Percentiles rank a stretch among this genome's conserved stretches.
These are phyloP conservation scores for Myxozyma kluyveri DNA, from an alignment of 805 yeast species.

Conservation along the genomic window DNA sequence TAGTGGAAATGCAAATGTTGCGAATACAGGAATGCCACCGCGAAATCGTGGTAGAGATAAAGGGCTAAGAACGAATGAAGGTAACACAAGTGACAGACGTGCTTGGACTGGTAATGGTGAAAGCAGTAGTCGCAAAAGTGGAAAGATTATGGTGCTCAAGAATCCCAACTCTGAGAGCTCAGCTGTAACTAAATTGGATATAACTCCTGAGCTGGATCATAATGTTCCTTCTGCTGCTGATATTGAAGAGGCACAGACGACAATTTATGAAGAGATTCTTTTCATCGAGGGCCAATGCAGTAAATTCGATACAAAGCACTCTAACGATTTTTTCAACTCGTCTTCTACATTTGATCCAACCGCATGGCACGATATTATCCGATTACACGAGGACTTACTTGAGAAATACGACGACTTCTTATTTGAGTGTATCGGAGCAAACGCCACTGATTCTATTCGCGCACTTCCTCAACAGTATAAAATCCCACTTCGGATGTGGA, in stretches of 20 bases:
- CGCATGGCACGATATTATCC: conserved; percentile 14
- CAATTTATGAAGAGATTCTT: conserved; percentile 10
- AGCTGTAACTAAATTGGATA: background rate
- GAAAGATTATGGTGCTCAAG: conserved; percentile 21
- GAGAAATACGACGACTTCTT: conserved; percentile 26
- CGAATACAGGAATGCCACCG: background rate
- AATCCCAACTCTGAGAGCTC: conserved; percentile 12
- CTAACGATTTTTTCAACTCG: background rate
- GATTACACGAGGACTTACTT: conserved; percentile 14
- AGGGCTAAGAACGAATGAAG: background rate
- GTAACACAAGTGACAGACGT: background rate
- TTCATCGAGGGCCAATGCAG: conserved; percentile 12
- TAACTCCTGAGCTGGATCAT: conserved; percentile 9
- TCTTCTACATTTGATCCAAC: conserved; percentile 1
- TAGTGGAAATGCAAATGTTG: background rate
- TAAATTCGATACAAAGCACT: conserved; percentile 2
- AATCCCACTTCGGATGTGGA: conserved; percentile 25
- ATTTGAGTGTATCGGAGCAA: conserved; percentile 13
- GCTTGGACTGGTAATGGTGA: background rate
- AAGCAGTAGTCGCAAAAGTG: conserved; percentile 9
- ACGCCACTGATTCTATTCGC: conserved; percentile 10
- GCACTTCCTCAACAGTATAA: conserved; percentile 20
- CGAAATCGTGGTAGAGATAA: background rate
- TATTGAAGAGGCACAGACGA: conserved; percentile 8
- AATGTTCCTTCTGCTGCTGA: conserved; percentile 11